phyloP scores from a whole-genome alignment of 73 alveolate genomes.

The Effrenium voratum region DNA sequence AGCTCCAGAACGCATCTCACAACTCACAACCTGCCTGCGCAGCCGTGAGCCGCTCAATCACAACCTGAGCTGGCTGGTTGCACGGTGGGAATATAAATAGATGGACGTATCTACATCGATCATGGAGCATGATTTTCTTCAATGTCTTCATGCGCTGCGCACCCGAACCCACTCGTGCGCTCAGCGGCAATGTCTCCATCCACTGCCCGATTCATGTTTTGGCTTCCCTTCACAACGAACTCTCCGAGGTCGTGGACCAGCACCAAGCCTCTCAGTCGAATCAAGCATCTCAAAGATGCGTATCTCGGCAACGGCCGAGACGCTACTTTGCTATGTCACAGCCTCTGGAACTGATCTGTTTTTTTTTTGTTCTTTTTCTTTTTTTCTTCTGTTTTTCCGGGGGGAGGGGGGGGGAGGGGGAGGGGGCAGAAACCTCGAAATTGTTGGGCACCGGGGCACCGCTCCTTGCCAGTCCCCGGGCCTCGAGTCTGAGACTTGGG shows the following conservation, averaged over 20 bases:
- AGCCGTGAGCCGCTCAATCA: conserved; percentile 13
- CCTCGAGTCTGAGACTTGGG: neutral
- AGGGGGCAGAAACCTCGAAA: neutral
- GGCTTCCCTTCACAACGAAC: conserved; percentile 96
- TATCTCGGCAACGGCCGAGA: too few relatives aligned
- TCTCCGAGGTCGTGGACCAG: conserved; percentile 95
- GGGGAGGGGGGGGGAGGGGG: too few relatives aligned
- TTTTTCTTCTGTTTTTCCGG: too few relatives aligned
- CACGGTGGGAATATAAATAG: too few relatives aligned
- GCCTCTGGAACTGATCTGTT: too few relatives aligned
- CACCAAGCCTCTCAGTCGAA: conserved; percentile 37
- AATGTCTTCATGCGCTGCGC: too few relatives aligned
- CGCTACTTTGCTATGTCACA: too few relatives aligned
- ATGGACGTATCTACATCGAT: too few relatives aligned
- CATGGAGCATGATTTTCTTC: too few relatives aligned
- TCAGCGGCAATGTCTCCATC: conserved; percentile 99
- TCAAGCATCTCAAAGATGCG: neutral
- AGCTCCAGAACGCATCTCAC: too few relatives aligned
- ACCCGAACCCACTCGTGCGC: too few relatives aligned
- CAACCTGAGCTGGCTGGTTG: neutral
- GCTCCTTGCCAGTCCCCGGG: neutral
- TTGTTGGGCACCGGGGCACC: neutral
- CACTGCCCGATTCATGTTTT: conserved; percentile 98
- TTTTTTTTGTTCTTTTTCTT: too few relatives aligned
- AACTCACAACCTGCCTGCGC: conserved; percentile 6